phyloP scores from a whole-genome alignment of 1,284 basidiomycete genomes.

The Mycena sp. region DNA sequence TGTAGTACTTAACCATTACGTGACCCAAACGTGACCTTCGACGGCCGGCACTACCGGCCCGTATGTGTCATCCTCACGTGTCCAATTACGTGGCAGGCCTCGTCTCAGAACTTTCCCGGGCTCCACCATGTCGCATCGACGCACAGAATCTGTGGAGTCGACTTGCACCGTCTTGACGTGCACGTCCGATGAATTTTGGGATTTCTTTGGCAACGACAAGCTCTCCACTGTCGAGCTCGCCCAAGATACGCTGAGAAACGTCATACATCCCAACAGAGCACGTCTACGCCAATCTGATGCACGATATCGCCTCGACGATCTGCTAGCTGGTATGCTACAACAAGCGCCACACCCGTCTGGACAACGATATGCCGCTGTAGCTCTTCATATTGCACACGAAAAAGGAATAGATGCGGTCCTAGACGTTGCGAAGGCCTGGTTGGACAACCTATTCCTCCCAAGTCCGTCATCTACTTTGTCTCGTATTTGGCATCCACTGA shows the following conservation, averaged over 20 bases:
- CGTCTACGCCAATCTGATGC: slow-evolving; percentile 1
- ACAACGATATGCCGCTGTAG: slow-evolving; percentile 31
- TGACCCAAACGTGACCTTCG: no score
- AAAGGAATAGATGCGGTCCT: slow-evolving; percentile 30
- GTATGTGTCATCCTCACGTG: no score
- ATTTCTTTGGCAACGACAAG: slow-evolving; percentile 2
- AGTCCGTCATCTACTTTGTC: slow-evolving; percentile 24
- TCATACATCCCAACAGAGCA: slow-evolving; percentile 4
- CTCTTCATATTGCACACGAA: slow-evolving; percentile 32
- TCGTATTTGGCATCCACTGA: not conserved
- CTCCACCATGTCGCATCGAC: slow-evolving; percentile 8
- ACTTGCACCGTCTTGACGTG: slow-evolving; percentile 17
- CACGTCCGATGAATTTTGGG: slow-evolving; percentile 17
- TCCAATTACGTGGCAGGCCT: no score
- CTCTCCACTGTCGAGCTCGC: slow-evolving; percentile 9
- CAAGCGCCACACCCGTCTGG: slow-evolving; percentile 28
- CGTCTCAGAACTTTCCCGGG: no score
- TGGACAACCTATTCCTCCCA: slow-evolving; percentile 31
- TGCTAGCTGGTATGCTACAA: slow-evolving; percentile 18
- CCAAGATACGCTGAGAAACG: slow-evolving; percentile 3
- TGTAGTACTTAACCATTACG: no score
- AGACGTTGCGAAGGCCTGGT: slow-evolving; percentile 31
- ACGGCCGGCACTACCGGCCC: no score
- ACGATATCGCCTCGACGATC: slow-evolving; percentile 10
- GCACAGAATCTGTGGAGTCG: not conserved